Evolutionary conservation across 2,329 filamentous ascomycete species (phyloP).

Genomic region (Talaromyces sp.): DNA sequence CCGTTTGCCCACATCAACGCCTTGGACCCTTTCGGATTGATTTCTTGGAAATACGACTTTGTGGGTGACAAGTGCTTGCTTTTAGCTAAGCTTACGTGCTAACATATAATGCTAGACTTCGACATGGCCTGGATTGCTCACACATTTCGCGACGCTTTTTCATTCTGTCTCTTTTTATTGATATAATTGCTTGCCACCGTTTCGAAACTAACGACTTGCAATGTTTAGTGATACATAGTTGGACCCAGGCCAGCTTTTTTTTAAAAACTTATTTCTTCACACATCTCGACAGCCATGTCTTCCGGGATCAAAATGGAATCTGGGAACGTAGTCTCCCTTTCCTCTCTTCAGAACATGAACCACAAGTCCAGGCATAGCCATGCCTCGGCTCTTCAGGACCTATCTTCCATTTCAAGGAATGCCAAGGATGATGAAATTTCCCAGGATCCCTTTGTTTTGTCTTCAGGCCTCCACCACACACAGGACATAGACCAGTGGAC

Average conservation of each 20-base stretch:
- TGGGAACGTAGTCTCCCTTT: slow-evolving; percentile 31
- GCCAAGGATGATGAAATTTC: slow-evolving; percentile 39
- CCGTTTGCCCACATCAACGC: not conserved
- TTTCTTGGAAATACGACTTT: not conserved
- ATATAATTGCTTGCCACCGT: slow-evolving; percentile 3
- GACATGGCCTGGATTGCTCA: not conserved
- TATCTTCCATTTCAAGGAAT: slow-evolving; percentile 33
- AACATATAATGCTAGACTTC: slow-evolving; percentile 1
- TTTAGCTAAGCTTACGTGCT: not conserved
- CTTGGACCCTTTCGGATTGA: not conserved
- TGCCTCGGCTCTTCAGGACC: slow-evolving; percentile 29
- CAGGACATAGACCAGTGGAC: slow-evolving; percentile 35
- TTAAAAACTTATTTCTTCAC: slow-evolving; percentile 8
- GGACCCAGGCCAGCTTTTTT: slow-evolving; percentile 16
- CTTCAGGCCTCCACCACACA: slow-evolving; percentile 31
- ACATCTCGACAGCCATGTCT: slow-evolving; percentile 26
- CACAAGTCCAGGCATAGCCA: slow-evolving; percentile 30
- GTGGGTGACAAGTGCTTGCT: not conserved
- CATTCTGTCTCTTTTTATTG: slow-evolving; percentile 4
- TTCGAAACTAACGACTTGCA: slow-evolving; percentile 15
- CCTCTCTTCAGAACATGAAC: slow-evolving; percentile 28
- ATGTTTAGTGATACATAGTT: slow-evolving; percentile 22
- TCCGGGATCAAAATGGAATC: slow-evolving; percentile 31
- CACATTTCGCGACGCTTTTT: slow-evolving; percentile 7
- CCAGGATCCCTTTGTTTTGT: slow-evolving; percentile 37